Base-by-base conservation (phyloP, 2,329 filamentous ascomycete species). In the Penicillium verrucosum region DNA sequence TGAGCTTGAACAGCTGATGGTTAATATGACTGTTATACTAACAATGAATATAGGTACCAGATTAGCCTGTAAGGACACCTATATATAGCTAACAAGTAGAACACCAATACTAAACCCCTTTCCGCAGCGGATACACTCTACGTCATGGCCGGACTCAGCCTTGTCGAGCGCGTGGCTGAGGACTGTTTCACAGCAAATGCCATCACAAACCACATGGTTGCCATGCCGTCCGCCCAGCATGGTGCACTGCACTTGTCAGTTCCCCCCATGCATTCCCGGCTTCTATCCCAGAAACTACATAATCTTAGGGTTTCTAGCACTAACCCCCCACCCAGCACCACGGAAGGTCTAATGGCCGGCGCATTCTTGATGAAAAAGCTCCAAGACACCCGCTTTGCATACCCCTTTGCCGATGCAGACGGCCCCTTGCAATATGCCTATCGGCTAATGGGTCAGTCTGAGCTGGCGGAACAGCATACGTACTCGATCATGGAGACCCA, bases 221-320 rank as follows among this genome's bases (percentile, higher is more conserved):
- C 55, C n/a, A 69, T 68, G 56, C 71, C 72, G 0, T 73, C 71
- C 0, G 65, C 73, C 2, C 66, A 70, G 46, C 69, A 75, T 62
- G 73, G 73, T 12, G 72, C 69, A 27, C 49, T 75, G 36, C 73
- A 75, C 51, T 75, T 75, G 72, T 73, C 46, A 54, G 69, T 56
- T 16, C 11, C 41, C 30, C 40, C 30, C 40, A 40, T 56, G 29
- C 29, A 51, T 40, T 5, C 5, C 14, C 9, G 1, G 3, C 23
- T 32, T 25, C 23, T 14, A 16, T 25, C 18, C 7, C 6, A 8
- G 4, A 12, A 38, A 30, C 38, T n/a, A 18, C 7, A 9, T 1
- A 43, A 37, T 32, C 5, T 18, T 18, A 18, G 1, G 18, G 18
- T 18, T 18, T 18, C 18, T 18, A 18, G 18, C 18, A 48, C 40